Evolutionary conservation across 1,284 basidiomycete genomes (phyloP).

Genomic region (Ganoderma leucocontextum): DNA sequence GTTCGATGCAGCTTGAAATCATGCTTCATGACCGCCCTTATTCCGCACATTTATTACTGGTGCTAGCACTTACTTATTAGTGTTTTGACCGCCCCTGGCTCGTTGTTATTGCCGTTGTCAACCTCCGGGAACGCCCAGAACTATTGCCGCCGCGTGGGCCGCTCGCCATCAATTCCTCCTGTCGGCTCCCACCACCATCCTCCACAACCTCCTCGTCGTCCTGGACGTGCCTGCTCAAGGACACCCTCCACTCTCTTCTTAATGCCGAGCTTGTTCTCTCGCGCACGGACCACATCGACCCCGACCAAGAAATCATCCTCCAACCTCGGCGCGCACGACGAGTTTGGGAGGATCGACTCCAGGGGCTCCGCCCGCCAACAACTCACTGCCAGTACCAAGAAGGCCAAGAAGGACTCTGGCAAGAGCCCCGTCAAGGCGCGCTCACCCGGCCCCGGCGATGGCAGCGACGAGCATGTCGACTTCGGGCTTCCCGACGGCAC

Average conservation of each 20-base stretch:
- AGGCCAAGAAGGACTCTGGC: slow-evolving; percentile 59
- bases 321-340: slow-evolving; percentile 52
- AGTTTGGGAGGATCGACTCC: slow-evolving; percentile 70
- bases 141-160: slow-evolving; percentile 32
- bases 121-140: slow-evolving; percentile 24
- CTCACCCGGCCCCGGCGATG: slow-evolving; percentile 41
- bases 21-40: slow-evolving; percentile 12
- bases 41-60: slow-evolving; percentile 2
- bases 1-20: slow-evolving; percentile 4
- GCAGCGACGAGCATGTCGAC: slow-evolving; percentile 44
- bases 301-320: slow-evolving; percentile 46
- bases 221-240: slow-evolving; percentile 33
- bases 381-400: slow-evolving; percentile 44
- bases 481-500: slow-evolving; percentile 64
- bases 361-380: slow-evolving; percentile 47
- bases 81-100: slow-evolving; percentile 10
- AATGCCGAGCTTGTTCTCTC: slow-evolving; percentile 68
- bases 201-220: slow-evolving; percentile 17
- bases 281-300: slow-evolving; percentile 60
- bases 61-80: background rate
- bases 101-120: slow-evolving; percentile 25
- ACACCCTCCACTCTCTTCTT: slow-evolving; percentile 42
- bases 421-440: slow-evolving; percentile 50
- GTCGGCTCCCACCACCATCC: slow-evolving; percentile 33
- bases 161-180: slow-evolving; percentile 30